phyloP scores from a whole-genome alignment of 768 basidiomycete species.

The Sarcomyxa edulis region DNA sequence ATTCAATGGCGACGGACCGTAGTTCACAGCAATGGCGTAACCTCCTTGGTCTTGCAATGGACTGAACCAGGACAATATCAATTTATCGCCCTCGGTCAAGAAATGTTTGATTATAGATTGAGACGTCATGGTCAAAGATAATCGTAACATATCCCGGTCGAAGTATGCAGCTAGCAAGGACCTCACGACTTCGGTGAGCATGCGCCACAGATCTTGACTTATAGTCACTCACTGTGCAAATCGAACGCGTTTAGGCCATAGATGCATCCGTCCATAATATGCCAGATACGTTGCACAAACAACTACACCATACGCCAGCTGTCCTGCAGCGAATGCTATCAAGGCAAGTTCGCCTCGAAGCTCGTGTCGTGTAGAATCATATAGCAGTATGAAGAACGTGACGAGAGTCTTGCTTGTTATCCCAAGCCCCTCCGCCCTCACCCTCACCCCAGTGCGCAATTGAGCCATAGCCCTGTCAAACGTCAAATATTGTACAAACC shows the following conservation, averaged over 20 bases:
- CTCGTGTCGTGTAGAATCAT: slow-evolving; percentile 29
- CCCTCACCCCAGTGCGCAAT: slow-evolving; percentile 62
- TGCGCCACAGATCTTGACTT: slow-evolving; percentile 18
- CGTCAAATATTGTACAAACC: slow-evolving; percentile 13
- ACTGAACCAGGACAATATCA: slow-evolving; percentile 81
- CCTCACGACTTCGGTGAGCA: background rate
- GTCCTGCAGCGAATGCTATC: slow-evolving; percentile 83
- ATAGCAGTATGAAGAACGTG: slow-evolving; percentile 63
- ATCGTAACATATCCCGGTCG: slow-evolving; percentile 39
- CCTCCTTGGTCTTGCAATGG: slow-evolving; percentile 87
- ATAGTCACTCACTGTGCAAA: background rate
- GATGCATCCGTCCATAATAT: slow-evolving; percentile 27
- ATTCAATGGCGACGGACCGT: slow-evolving; percentile 49
- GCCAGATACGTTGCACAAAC: slow-evolving; percentile 53
- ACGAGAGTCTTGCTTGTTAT: slow-evolving; percentile 68
- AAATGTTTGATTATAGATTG: slow-evolving; percentile 94
- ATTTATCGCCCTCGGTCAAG: slow-evolving; percentile 92
- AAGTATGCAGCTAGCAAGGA: slow-evolving; percentile 11
- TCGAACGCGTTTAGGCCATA: slow-evolving; percentile 26
- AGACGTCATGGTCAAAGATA: slow-evolving; percentile 79
- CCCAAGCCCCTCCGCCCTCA: slow-evolving; percentile 82
- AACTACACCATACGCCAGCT: slow-evolving; percentile 63
- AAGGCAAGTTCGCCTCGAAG: slow-evolving; percentile 48
- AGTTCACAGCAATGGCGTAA: slow-evolving; percentile 93
- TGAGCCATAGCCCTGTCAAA: slow-evolving; percentile 59